Base-by-base conservation (phyloP, 2,329 filamentous ascomycete species). In the Colletotrichum cuscutae region DNA sequence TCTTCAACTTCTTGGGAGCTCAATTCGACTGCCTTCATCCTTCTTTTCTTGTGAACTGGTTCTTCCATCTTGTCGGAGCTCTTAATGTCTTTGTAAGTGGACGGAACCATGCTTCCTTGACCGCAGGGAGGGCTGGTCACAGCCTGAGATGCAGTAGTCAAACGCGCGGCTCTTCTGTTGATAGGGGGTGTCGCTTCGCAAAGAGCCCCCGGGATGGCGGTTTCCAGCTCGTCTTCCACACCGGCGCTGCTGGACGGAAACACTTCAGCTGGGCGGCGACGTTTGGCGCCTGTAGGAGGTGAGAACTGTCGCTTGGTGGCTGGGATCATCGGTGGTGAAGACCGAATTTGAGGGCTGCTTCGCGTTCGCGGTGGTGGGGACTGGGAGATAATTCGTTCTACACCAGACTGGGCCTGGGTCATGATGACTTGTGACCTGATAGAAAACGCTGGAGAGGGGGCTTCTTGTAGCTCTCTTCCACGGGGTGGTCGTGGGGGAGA, bases 141-240 rank as follows among this genome's bases (percentile, higher is more conserved):
- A 24, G 67, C 68, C 28, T 67, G 46, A 30, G 68, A 37, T 11
- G 35, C 59, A 8, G 65, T 64, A 11, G 58, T 37, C 15, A 67
- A 15, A 37, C 32, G 72, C 8, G 60, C 69, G 12, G 69, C 69
- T 6, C 59, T 35, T 32, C 42, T 65, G 53, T 71, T 73, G 52
- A 75, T 59, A 7, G 70, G 71, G 12, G 73, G 66, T n/a, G 65
- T 74, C 28, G 69, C 70, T 59, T 66, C 62, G 15, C 24, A n/a
- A n/a, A 75, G 77, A 7, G 78, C 80, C 49, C 78, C 78, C 1
- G 82, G 82, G 5, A 83, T 73, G 46, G 79, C 78, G 59, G 80
- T 78, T 59, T 84, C 83, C n/a, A 83, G 69, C 9, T 83, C 81
- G 15, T 84, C 81, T 26, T 84, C 82, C 9, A 78, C 72, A 28